phyloP scores from a whole-genome alignment of 257 asterid species.

The Penstemon davidsonii region DNA sequence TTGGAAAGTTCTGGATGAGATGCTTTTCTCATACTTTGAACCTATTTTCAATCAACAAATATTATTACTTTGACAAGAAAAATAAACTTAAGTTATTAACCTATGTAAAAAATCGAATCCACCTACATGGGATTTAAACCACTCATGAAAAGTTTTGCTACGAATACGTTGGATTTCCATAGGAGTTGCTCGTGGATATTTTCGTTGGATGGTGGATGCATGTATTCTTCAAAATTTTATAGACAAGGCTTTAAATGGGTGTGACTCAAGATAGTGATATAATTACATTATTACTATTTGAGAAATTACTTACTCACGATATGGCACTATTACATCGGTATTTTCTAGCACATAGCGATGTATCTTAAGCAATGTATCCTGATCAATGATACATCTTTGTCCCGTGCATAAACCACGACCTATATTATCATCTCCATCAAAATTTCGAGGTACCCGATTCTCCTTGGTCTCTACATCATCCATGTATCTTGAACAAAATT shows the following conservation, averaged over 20 bases:
- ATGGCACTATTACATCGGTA: not conserved
- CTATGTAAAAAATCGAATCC: not conserved
- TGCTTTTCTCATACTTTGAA: not conserved
- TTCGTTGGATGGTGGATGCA: too few relatives aligned
- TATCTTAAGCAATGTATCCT: not conserved
- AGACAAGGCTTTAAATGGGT: too few relatives aligned
- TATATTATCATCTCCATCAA: too few relatives aligned
- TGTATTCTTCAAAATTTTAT: not conserved
- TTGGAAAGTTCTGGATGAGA: not conserved
- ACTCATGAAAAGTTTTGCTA: not conserved
- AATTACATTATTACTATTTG: too few relatives aligned
- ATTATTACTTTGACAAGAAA: not conserved
- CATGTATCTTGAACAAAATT: too few relatives aligned
- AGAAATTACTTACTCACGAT: too few relatives aligned
- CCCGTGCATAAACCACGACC: not conserved
- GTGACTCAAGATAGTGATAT: too few relatives aligned
- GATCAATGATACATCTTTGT: not conserved
- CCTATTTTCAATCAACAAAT: not conserved
- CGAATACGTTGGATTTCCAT: not conserved
- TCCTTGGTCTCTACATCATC: too few relatives aligned
- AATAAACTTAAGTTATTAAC: not conserved
- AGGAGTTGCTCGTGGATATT: slow-evolving; percentile 2
- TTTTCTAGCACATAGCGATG: not conserved
- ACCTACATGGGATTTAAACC: slow-evolving; percentile 3
- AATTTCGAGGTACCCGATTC: too few relatives aligned